Conservation (phyloP, 2,329 filamentous ascomycete genomes). For the Thelonectria olida region DNA sequence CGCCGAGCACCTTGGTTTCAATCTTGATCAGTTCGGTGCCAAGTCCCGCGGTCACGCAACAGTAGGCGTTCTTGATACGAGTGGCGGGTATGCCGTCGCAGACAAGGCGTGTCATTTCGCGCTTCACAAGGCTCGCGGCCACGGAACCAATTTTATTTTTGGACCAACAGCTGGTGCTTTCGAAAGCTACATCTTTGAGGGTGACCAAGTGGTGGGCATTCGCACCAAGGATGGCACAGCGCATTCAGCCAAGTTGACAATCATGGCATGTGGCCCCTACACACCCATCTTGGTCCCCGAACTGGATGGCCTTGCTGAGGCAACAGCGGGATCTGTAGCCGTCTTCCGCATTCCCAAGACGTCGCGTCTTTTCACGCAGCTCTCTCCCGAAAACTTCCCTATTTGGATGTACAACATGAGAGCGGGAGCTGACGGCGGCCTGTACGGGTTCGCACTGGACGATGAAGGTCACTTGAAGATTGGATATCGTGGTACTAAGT, state of each 20-base stretch:
- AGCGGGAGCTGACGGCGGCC: slow-evolving; percentile 44
- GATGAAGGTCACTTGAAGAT: slow-evolving; percentile 57
- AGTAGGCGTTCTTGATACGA: slow-evolving; percentile 55
- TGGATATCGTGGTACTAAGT: slow-evolving; percentile 61
- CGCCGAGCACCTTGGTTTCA: slow-evolving; percentile 40
- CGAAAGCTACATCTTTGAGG: slow-evolving; percentile 34
- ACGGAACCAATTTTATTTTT: slow-evolving; percentile 55
- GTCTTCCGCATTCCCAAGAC: slow-evolving; percentile 52
- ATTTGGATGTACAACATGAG: slow-evolving; percentile 47
- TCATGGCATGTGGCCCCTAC: slow-evolving; percentile 55
- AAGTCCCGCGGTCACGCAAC: slow-evolving; percentile 27
- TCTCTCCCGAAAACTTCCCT: slow-evolving; percentile 55
- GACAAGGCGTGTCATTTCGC: slow-evolving; percentile 57
- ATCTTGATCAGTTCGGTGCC: slow-evolving; percentile 49
- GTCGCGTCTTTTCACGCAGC: slow-evolving; percentile 49
- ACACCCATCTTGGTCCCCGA: slow-evolving; percentile 53
- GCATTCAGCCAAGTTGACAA: slow-evolving; percentile 45
- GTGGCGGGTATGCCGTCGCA: slow-evolving; percentile 55
- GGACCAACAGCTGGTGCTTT: slow-evolving; percentile 44
- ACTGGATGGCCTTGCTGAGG: slow-evolving; percentile 54
- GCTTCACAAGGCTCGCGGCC: slow-evolving; percentile 50
- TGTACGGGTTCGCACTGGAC: slow-evolving; percentile 59
- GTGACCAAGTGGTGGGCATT: slow-evolving; percentile 47
- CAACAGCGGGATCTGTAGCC: slow-evolving; percentile 57
- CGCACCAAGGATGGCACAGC: slow-evolving; percentile 47